Evolutionary conservation across 805 yeast species (phyloP).

Genomic region (Henningerozyma blattae): DNA sequence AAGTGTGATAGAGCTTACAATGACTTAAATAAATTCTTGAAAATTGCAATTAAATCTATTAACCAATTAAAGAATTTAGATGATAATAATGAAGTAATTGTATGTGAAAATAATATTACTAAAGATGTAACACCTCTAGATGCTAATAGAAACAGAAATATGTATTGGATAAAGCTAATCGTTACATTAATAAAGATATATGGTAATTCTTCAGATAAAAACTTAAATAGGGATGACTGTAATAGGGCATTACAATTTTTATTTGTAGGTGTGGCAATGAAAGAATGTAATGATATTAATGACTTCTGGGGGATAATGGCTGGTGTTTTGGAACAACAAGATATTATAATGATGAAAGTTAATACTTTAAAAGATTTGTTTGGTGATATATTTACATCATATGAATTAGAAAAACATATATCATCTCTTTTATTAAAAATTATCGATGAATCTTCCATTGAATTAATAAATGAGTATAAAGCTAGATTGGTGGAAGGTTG

Average conservation of each 20-base stretch:
- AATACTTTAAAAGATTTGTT: conserved; percentile 50
- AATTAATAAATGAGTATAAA: conserved; percentile 33
- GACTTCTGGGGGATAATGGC: conserved; percentile 47
- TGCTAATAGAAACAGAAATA: conserved; percentile 3
- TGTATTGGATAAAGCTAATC: conserved; percentile 16
- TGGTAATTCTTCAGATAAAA: conserved; percentile 1
- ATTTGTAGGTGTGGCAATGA: conserved; percentile 13
- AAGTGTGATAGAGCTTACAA: background rate
- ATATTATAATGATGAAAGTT: conserved; percentile 36
- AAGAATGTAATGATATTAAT: conserved; percentile 9
- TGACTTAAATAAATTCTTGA: conserved; percentile 4
- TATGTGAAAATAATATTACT: background rate
- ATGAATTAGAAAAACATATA: conserved; percentile 49
- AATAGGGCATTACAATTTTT: conserved; percentile 10
- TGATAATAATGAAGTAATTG: too few species aligned
- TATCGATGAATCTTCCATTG: conserved; percentile 43
- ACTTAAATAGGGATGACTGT: conserved; percentile 4
- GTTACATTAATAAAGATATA: conserved; percentile 11
- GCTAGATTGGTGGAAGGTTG: conserved; percentile 45
- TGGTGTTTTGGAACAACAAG: conserved; percentile 38
- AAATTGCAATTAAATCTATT: conserved; percentile 8
- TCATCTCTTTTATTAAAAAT: conserved; percentile 39
- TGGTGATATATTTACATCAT: conserved; percentile 51
- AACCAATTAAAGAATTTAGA: too few species aligned
- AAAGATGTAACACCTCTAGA: background rate